Conservation (phyloP, 495 filamentous ascomycete genomes). For the Daldinia caldariorum region DNA sequence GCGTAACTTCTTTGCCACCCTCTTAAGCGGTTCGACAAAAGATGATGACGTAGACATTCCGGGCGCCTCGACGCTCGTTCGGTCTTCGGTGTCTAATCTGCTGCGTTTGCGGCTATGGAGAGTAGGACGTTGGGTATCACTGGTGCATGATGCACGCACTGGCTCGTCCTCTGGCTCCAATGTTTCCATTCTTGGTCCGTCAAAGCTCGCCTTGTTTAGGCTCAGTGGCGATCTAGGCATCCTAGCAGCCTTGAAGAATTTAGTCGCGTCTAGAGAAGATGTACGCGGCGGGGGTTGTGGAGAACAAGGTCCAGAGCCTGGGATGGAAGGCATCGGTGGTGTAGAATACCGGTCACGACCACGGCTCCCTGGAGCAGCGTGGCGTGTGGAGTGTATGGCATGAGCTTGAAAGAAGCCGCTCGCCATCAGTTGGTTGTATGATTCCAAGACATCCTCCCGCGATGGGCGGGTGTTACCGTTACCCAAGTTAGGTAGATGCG, state of each 20-base stretch:
- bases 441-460: slow-evolving; percentile 57
- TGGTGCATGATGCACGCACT: slow-evolving; percentile 13
- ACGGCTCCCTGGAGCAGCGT: slow-evolving; percentile 41
- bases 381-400: slow-evolving; percentile 59
- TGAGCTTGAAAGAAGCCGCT: slow-evolving; percentile 60
- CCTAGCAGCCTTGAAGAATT: neutral
- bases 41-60: slow-evolving; percentile 29
- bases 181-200: slow-evolving; percentile 8
- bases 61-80: slow-evolving; percentile 11
- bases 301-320: slow-evolving; percentile 32
- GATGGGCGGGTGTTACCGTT: slow-evolving; percentile 48
- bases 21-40: slow-evolving; percentile 47
- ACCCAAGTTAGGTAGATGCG: slow-evolving; percentile 28
- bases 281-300: slow-evolving; percentile 30
- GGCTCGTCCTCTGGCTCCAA: slow-evolving; percentile 15
- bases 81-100: slow-evolving; percentile 20
- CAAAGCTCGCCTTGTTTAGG: neutral
- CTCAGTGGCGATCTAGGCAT: slow-evolving; percentile 23
- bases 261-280: slow-evolving; percentile 27
- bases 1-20: slow-evolving; percentile 46
- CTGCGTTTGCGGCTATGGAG: slow-evolving; percentile 46
- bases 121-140: slow-evolving; percentile 23
- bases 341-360: slow-evolving; percentile 23
- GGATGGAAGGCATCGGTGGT: slow-evolving; percentile 36
- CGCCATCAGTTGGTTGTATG: slow-evolving; percentile 56